Conservation (phyloP, 768 basidiomycete genomes). For the Lepiota venenata region DNA sequence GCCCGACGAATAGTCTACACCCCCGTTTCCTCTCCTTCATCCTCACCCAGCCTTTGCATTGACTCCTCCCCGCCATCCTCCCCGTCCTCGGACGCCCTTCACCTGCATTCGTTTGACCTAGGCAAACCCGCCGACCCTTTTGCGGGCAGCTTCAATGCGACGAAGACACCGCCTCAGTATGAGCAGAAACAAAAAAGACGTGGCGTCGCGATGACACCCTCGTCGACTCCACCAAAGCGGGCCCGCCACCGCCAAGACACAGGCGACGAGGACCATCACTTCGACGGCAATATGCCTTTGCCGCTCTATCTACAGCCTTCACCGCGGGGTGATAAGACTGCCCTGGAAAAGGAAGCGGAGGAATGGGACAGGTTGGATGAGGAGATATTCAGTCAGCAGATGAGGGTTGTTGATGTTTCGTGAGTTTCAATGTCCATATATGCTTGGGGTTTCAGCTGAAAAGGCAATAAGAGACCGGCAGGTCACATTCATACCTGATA, state of each 20-base stretch:
- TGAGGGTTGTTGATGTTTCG: slow-evolving; percentile 10
- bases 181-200: slow-evolving; percentile 9
- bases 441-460: not conserved
- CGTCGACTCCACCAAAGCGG: not conserved
- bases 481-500: slow-evolving; percentile 9
- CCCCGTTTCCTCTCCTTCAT: slow-evolving; percentile 31
- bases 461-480: slow-evolving; percentile 1
- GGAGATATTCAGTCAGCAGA: slow-evolving; percentile 2
- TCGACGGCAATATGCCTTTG: slow-evolving; percentile 6
- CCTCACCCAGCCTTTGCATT: slow-evolving; percentile 25
- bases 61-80: slow-evolving; percentile 53
- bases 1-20: slow-evolving; percentile 13
- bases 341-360: not conserved
- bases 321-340: slow-evolving; percentile 6
- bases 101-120: slow-evolving; percentile 19
- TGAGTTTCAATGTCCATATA: not conserved
- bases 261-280: slow-evolving; percentile 6
- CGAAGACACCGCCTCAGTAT: slow-evolving; percentile 20
- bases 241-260: slow-evolving; percentile 5
- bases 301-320: slow-evolving; percentile 7
- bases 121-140: slow-evolving; percentile 40
- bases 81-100: slow-evolving; percentile 30
- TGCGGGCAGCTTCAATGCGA: slow-evolving; percentile 54
- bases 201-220: not conserved
- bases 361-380: slow-evolving; percentile 10